Percentiles rank a stretch among this genome's conserved stretches.
These are phyloP conservation scores for Mariannaea elegans DNA, from an alignment of 2,329 filamentous ascomycete species.

Conservation along the genomic window DNA sequence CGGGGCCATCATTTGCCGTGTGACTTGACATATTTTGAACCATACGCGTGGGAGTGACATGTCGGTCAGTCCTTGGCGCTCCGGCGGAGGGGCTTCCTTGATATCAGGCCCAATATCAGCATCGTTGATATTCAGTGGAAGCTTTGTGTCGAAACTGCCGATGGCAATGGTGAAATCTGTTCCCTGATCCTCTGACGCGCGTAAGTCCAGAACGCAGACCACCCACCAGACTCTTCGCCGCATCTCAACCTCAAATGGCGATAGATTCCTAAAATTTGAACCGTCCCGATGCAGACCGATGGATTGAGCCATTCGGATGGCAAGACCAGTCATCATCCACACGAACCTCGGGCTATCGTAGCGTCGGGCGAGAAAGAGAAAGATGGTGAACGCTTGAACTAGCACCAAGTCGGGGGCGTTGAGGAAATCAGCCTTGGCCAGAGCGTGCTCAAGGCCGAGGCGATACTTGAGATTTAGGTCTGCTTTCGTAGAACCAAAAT, in stretches of 20 bases:
- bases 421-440: conserved; percentile 70
- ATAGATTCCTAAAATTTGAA: conserved; percentile 57
- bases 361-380: conserved; percentile 62
- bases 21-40: conserved; percentile 47
- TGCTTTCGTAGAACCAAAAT: conserved; percentile 59
- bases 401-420: conserved; percentile 66
- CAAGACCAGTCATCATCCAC: conserved; percentile 71
- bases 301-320: conserved; percentile 64
- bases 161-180: conserved; percentile 58
- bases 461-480: conserved; percentile 58
- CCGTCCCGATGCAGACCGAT: conserved; percentile 68
- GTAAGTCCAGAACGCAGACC: conserved; percentile 66
- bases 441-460: conserved; percentile 65
- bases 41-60: conserved; percentile 53
- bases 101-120: conserved; percentile 58
- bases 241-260: conserved; percentile 70
- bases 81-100: conserved; percentile 54
- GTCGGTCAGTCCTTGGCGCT: conserved; percentile 63
- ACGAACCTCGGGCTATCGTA: conserved; percentile 63
- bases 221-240: conserved; percentile 70
- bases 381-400: conserved; percentile 69
- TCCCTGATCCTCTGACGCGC: conserved; percentile 68
- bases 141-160: conserved; percentile 59
- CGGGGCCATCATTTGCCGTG: conserved; percentile 49
- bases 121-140: conserved; percentile 68